A percentile compares a stretch with the other conserved stretches of the same genome.
Conservation (phyloP, 2,329 filamentous ascomycete genomes). For the Shiraia bambusicola region DNA sequence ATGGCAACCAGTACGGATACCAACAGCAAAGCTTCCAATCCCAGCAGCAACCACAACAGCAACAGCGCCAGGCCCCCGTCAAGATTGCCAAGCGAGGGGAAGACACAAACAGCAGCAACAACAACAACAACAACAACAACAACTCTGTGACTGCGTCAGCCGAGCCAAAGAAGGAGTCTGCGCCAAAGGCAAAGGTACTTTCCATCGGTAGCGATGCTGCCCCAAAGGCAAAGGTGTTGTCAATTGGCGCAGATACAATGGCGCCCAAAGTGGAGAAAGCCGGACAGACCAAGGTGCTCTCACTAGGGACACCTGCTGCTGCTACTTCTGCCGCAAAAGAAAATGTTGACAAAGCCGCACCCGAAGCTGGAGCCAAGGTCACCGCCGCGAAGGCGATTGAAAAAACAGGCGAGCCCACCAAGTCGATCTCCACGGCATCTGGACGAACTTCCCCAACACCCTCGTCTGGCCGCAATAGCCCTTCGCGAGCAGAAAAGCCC, state of each 20-base stretch:
- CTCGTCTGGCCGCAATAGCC: constrained; percentile 81
- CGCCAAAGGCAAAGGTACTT: constrained; percentile 63
- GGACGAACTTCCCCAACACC: constrained; percentile 80
- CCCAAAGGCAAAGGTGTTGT: constrained; percentile 62
- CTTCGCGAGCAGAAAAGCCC: constrained; percentile 61
- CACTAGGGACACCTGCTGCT: constrained; percentile 62
- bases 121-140: too few relatives aligned
- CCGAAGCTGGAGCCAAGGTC: constrained; percentile 79
- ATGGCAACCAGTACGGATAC: constrained; percentile 45
- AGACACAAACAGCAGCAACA: constrained; percentile 52
- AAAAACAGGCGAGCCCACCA: constrained; percentile 73
- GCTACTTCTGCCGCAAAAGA: constrained; percentile 54
- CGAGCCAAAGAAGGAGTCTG: constrained; percentile 44
- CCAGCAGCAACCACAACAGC: constrained; percentile 48
- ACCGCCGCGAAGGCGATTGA: constrained; percentile 86
- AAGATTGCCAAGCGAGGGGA: constrained; percentile 65
- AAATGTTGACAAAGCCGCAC: constrained; percentile 45
- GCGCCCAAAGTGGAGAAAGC: constrained; percentile 57
- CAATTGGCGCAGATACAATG: constrained; percentile 57
- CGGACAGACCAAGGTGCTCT: constrained; percentile 68
- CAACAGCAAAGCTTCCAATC: constrained; percentile 46
- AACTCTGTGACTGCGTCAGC: constrained; percentile 46
- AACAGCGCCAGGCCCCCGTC: constrained; percentile 54
- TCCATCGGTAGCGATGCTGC: constrained; percentile 60
- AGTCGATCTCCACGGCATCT: constrained; percentile 50